Percentiles rank a stretch among this genome's conserved stretches.
phyloP scores from a whole-genome alignment of 2,329 filamentous ascomycete species.

The Arthrinium phaeospermum region DNA sequence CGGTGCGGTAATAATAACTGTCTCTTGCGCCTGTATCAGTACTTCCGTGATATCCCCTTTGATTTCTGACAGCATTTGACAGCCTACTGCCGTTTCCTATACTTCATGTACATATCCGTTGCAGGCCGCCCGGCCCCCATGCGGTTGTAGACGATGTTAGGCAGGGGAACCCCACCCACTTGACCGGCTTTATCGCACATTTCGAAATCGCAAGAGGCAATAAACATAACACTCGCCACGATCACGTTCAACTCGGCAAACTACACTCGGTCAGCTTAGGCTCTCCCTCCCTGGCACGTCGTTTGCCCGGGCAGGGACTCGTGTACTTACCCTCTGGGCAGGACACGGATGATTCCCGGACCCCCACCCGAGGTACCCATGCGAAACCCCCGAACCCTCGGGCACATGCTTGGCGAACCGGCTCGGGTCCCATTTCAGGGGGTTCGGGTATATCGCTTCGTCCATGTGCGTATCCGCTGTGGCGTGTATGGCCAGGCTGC shows the following conservation, averaged over 20 bases:
- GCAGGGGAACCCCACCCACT: neutral
- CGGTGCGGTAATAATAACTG: neutral
- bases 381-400: constrained; percentile 6
- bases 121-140: neutral
- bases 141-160: neutral
- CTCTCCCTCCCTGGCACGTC: neutral
- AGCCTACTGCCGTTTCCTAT: neutral
- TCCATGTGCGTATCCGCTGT: constrained; percentile 21
- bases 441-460: neutral
- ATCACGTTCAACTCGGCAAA: constrained; percentile 21
- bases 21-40: too few species aligned
- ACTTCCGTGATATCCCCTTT: too few species aligned
- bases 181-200: neutral
- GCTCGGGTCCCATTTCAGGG: constrained; percentile 13
- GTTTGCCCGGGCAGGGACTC: too few species aligned
- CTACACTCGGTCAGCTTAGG: neutral
- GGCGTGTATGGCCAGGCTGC: constrained; percentile 18
- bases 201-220: constrained; percentile 18
- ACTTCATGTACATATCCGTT: neutral
- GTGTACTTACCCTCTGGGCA: constrained; percentile 5
- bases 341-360: constrained; percentile 21
- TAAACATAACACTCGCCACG: constrained; percentile 20
- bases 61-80: neutral
- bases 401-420: neutral
- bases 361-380: constrained; percentile 21